These are phyloP conservation scores for Phlyctochytrium arcticum DNA, from an alignment of 192 early-diverging fungal species.

Conservation along the genomic window DNA sequence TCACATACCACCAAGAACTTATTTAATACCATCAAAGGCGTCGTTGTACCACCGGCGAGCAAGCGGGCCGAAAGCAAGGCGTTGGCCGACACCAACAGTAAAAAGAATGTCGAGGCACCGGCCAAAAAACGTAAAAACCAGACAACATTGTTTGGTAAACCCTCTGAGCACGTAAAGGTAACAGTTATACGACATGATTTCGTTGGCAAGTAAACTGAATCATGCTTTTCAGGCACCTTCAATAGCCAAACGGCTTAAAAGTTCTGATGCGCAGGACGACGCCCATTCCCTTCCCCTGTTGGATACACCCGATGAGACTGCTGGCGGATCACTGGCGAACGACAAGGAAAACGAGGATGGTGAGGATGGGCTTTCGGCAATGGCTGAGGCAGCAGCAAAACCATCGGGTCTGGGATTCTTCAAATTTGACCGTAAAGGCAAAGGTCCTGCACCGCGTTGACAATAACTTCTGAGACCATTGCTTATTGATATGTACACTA, in stretches of 20 bases:
- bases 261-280: not conserved
- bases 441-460: too few relatives aligned
- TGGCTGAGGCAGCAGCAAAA: not conserved
- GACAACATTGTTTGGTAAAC: conserved; percentile 9
- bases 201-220: not conserved
- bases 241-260: not conserved
- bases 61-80: too few relatives aligned
- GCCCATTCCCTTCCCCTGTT: not conserved
- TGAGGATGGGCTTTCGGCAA: too few relatives aligned
- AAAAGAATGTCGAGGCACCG: not conserved
- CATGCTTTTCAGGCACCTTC: not conserved
- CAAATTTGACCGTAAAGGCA: not conserved
- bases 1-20: too few relatives aligned
- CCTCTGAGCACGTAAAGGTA: not conserved
- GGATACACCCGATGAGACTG: not conserved
- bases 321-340: not conserved
- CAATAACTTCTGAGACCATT: too few relatives aligned
- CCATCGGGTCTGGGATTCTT: not conserved
- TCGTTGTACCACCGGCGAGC: not conserved
- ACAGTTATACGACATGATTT: not conserved
- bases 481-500: too few relatives aligned
- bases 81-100: not conserved
- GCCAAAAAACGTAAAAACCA: conserved; percentile 14
- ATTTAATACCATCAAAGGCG: conserved; percentile 5
- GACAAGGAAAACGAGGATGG: not conserved